Evolutionary conservation across 2,329 filamentous ascomycete species (phyloP), one percentile per base, ranked within the genome.

Genomic region (Aaosphaeria arxii): DNA sequence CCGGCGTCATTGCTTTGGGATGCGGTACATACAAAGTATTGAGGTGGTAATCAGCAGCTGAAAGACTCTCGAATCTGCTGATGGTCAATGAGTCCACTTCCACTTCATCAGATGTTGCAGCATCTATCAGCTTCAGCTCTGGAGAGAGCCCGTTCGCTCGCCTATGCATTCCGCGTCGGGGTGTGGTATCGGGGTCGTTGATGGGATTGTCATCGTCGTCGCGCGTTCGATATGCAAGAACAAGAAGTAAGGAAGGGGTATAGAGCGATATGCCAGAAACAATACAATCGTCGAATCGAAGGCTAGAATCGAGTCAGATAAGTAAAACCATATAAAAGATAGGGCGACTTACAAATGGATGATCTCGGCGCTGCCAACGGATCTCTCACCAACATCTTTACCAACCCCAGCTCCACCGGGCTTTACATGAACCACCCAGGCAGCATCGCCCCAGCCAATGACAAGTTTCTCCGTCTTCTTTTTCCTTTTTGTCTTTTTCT

Each of bases 261-360:
- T 96, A 97, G 72, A 99, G 80, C 56, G 92, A 95, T 71, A 99
- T 87, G 63, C 94, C 94, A 67, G 94, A 96, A 77, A 99, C 90
- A 70, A 96, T 91, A 77, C 94, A 97, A 75, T 99, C 94, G 73
- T 94, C 70, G 58, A 78, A 95, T 64, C 91, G 88, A 72, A 97
- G 82, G 72, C 87, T 91, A 56, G 54, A 17, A 9, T 7, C 11
- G 9, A 36, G 43, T 66, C 57, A 54, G 66, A 72, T 58, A 72
- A 68, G 40, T 39, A 28, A 40, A 30, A 43, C 6, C 7, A 5
- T 24, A 3, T 24, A 2, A 36, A 7, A 17, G 30, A 42, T 5
- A 11, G 13, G 17, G 11, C n/a, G 36, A 56, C 88, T 80, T 69
- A 95, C 89, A 92, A 91, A 72, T 95, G 95, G 53, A 90, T 84